These are phyloP conservation scores for Salix viminalis DNA, from an alignment of 345 rosid species.

Conservation along the genomic window DNA sequence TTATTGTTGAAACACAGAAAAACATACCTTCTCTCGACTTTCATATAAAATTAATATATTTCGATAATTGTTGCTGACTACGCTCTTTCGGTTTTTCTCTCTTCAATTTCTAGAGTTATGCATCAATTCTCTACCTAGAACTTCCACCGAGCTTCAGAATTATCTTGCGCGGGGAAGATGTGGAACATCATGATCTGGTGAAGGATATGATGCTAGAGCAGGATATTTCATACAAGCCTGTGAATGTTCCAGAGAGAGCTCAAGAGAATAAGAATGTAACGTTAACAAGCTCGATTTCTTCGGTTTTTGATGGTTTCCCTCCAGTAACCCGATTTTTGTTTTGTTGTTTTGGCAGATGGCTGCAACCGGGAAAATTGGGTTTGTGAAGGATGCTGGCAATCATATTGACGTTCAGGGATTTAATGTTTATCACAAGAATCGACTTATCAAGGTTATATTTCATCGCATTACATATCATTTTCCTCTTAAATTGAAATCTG, in stretches of 20 bases:
- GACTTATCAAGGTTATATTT: conserved; percentile 63
- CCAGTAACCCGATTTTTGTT: neutral
- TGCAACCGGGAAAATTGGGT: conserved; percentile 57
- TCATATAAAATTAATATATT: neutral
- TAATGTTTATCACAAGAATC: conserved; percentile 75
- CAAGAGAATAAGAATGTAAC: conserved; percentile 36
- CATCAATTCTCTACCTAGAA: conserved; percentile 69
- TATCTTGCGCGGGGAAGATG: conserved; percentile 48
- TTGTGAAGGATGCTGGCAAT: conserved; percentile 68
- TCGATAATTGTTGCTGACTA: neutral
- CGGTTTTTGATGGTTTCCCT: neutral
- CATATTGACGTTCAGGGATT: conserved; percentile 81
- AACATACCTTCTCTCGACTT: too few relatives aligned
- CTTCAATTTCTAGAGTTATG: conserved; percentile 48
- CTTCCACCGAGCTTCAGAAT: conserved; percentile 57
- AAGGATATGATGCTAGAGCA: conserved; percentile 57
- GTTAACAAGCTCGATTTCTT: neutral
- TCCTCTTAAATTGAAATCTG: neutral
- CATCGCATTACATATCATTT: neutral
- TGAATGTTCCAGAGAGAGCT: conserved; percentile 21
- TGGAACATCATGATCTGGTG: conserved; percentile 51
- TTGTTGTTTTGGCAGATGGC: conserved; percentile 37
- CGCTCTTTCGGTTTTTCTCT: neutral
- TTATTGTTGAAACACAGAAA: too few relatives aligned
- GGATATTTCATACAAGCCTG: conserved; percentile 47